Evolutionary conservation across 768 basidiomycete genomes (phyloP), one percentile per base, ranked within the genome.

Genomic region (Fomitopsis serialis): DNA sequence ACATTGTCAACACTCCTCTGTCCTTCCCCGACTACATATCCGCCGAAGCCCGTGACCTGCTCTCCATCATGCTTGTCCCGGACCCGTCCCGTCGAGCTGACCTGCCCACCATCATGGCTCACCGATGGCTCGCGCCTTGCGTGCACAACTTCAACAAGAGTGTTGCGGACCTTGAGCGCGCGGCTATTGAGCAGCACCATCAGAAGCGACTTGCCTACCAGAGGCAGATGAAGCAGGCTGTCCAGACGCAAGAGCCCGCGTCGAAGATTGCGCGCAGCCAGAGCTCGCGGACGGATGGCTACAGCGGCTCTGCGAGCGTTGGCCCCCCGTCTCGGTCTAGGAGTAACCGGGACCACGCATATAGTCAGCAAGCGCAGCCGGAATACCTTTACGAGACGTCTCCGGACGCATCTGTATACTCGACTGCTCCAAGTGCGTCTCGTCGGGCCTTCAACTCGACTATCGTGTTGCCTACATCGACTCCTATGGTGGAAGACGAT

Each of bases 1-100:
- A 99, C 72, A 99, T 99, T 70, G 88, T 98, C 71, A 94, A 87
- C 75, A 99, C 97, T 1, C 89, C 90, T 10, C 84, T 98, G 55
- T 89, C 92, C 22, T 98, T 98, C 76, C 96, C 95, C n/a, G 92
- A 96, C 44, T 96, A 96, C 69, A 84, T 98, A 62, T 90, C 92
- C 5, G 66, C 78, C 9, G 83, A 87, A 53, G 94, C 94, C 29
- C 79, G 92, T 47, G 84, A 93, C 63, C 78, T 98, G 19, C 77
- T 98, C 7, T 77, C 82, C 52, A 81, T 85, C 67, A 98, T 98
- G 95, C 87, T 98, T 53, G 94, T 98, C 2, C 92, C 95, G 8
- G 92, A 97, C 60, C 95, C 95, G 5, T 74, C 77, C 17, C 79
- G 80, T 27, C 85, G 96, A 42, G 89, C 89, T 43, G 84, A 84